Conservation (phyloP, 2,329 filamentous ascomycete species). For the Fusarium annulatum region DNA sequence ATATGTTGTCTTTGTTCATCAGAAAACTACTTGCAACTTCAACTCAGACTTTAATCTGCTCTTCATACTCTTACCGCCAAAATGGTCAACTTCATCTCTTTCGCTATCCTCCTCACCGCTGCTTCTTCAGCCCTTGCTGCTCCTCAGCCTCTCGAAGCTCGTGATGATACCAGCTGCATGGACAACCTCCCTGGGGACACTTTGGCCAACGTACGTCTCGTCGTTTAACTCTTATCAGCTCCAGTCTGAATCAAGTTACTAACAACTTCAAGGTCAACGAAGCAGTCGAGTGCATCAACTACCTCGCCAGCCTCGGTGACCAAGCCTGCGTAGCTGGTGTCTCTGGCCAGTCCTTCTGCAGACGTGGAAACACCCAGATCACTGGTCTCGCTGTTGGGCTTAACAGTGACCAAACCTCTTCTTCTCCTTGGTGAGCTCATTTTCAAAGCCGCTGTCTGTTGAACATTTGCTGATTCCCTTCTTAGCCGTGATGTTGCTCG, state of each 20-base stretch:
- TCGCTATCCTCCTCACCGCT: slow-evolving; percentile 1
- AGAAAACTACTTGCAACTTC: not conserved
- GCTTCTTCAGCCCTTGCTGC: not conserved
- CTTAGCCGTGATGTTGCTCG: slow-evolving; percentile 18
- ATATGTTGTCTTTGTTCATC: not conserved
- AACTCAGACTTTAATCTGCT: not conserved
- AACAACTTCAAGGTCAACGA: slow-evolving; percentile 1
- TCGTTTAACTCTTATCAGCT: too few species aligned
- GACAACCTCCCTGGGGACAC: not conserved
- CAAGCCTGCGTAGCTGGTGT: slow-evolving; percentile 6
- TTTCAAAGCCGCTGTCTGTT: not conserved
- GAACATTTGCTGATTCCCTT: not conserved
- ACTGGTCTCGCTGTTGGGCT: not conserved
- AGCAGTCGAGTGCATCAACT: slow-evolving; percentile 20
- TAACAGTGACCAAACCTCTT: not conserved
- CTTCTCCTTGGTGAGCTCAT: slow-evolving; percentile 7
- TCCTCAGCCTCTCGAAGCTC: not conserved
- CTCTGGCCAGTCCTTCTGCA: slow-evolving; percentile 5
- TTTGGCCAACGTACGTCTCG: not conserved
- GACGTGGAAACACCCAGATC: slow-evolving; percentile 26
- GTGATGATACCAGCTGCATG: not conserved
- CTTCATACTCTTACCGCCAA: not conserved
- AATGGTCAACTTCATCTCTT: slow-evolving; percentile 17
- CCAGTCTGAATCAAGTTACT: not conserved
- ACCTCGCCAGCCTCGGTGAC: slow-evolving; percentile 16